Evolutionary conservation across 495 filamentous ascomycete genomes (phyloP).

Genomic region (Symbiotaphrina buchneri): DNA sequence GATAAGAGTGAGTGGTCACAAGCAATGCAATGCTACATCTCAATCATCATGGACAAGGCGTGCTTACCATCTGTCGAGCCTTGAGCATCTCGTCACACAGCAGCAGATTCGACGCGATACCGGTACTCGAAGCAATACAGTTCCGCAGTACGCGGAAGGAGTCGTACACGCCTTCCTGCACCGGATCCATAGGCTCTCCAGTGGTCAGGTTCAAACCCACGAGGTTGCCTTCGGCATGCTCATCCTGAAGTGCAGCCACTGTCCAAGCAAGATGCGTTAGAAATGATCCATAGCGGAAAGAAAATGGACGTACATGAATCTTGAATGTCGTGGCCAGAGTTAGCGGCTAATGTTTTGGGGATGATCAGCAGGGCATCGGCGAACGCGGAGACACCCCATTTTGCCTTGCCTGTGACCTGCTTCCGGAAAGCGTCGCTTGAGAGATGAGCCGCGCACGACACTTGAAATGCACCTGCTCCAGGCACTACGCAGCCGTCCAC

Average conservation of each 20-base stretch:
- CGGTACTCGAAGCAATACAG: constrained; percentile 76
- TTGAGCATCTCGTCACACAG: constrained; percentile 96
- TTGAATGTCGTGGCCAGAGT: constrained; percentile 90
- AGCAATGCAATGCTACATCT: too few relatives aligned
- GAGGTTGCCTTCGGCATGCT: constrained; percentile 58
- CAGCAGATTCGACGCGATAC: constrained; percentile 87
- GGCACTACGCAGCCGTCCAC: constrained; percentile 89
- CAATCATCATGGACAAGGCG: too few relatives aligned
- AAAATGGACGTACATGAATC: constrained; percentile 44
- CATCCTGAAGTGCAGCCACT: constrained; percentile 74
- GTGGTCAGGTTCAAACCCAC: constrained; percentile 72
- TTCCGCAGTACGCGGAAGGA: constrained; percentile 90
- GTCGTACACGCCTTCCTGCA: constrained; percentile 81
- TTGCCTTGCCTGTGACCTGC: constrained; percentile 89
- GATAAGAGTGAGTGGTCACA: too few relatives aligned
- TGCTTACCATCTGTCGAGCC: constrained; percentile 75
- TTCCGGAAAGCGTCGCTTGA: constrained; percentile 62
- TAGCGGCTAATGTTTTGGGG: constrained; percentile 91
- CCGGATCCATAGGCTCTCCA: constrained; percentile 90
- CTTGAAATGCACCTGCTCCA: constrained; percentile 87
- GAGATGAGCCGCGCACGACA: constrained; percentile 79
- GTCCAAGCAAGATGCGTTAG: constrained; percentile 10
- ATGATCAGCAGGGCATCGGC: constrained; percentile 86
- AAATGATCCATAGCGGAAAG: neutral
- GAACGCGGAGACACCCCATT: constrained; percentile 84